Evolutionary conservation across 257 asterid genomes (phyloP).

Genomic region (Cordia subcordata): DNA sequence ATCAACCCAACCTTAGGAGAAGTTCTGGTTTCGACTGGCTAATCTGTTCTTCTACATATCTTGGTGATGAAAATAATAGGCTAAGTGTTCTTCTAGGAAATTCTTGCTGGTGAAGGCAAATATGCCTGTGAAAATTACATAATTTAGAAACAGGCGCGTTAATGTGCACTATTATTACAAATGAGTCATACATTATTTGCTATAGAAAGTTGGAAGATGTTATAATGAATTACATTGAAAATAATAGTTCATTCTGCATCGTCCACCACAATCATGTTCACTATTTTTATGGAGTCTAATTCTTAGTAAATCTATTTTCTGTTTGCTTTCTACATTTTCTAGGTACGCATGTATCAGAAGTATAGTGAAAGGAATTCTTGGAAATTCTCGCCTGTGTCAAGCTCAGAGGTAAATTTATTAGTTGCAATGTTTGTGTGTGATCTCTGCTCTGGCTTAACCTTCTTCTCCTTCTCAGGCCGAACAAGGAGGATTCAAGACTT

Average conservation of each 20-base stretch:
- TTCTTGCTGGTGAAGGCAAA: too few species aligned
- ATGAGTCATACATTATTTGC: too few species aligned
- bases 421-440: slow-evolving; percentile 6
- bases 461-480: slow-evolving; percentile 53
- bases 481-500: slow-evolving; percentile 82
- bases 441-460: slow-evolving; percentile 21
- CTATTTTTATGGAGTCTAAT: neutral
- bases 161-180: neutral
- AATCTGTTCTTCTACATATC: too few species aligned
- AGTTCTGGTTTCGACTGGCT: too few species aligned
- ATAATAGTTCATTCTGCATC: too few species aligned
- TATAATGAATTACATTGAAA: too few species aligned
- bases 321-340: neutral
- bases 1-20: too few species aligned
- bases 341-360: slow-evolving; percentile 90
- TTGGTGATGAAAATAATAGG: too few species aligned
- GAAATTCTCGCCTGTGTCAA: slow-evolving; percentile 60
- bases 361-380: slow-evolving; percentile 82
- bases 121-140: slow-evolving; percentile 14
- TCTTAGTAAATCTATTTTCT: neutral
- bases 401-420: slow-evolving; percentile 71
- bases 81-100: too few species aligned
- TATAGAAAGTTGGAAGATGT: too few species aligned
- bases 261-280: too few species aligned
- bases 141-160: slow-evolving; percentile 17